Base-by-base conservation (phyloP, 768 basidiomycete genomes). In the Trametopsis cervina region DNA sequence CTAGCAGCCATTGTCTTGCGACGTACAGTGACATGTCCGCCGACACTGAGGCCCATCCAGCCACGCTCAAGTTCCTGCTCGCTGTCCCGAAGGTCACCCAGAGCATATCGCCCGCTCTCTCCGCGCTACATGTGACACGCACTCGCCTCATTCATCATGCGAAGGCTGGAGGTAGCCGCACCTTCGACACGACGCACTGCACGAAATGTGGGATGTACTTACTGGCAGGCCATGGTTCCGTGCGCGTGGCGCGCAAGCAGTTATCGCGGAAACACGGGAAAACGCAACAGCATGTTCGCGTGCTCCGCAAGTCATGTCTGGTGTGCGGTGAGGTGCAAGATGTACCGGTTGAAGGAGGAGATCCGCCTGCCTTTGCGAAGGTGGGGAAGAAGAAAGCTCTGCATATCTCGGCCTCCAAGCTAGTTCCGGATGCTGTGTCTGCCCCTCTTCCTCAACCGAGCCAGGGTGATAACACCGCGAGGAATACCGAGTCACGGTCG, bases 111-210 rank as follows among this genome's bases (percentile, higher is more conserved):
- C 73, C 81, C 7, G 41, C 69, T 26, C 75, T 89, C 41, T 75
- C 86, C 12, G 83, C 85, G 33, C 67, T 83, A 23, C 84, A 88
- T 59, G 62, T 73, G 0, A 57, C 67, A 12, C 72, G 77, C 40
- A 63, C 65, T 15, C 65, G 61, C 41, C 44, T 57, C 5, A 51
- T 67, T 41, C 60, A 62, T 46, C 50, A 50, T 33, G 33, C 51
- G 15, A 50, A 50, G 37, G 54, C 65, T 53, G 57, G n/a, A n/a
- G n/a, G 61, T 24, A 41, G 55, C 37, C 61, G 63, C 20, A 5
- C 49, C 27, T 51, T 65, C 26, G 46, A 40, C 22, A 36, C 47
- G 18, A 58, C 66, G 3, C 66, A 72, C 37, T 87, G 83, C 59
- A 40, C 62, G 4, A 69, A 63, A 62, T 87, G 85, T 55, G 83